Base-by-base conservation (phyloP, 495 filamentous ascomycete species). In the Podospora tetraspora region DNA sequence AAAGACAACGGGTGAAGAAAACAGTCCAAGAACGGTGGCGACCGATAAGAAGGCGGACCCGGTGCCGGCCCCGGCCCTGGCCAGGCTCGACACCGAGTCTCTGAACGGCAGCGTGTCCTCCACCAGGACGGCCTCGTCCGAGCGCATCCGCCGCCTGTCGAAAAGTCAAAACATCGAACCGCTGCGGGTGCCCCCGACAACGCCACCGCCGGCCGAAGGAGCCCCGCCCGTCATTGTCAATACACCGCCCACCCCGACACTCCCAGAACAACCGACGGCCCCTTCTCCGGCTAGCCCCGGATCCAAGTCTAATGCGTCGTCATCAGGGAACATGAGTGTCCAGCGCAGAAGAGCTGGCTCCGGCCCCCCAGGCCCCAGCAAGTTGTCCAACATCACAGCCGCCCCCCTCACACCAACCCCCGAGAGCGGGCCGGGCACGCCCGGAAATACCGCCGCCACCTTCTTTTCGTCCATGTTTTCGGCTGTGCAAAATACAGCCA, bases 401-500 rank as follows among this genome's bases (percentile, higher is more conserved):
- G 86, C 90, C 29, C 87, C 88, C 9, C 77, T 96, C 59, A 91
- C 91, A 32, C 93, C 95, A 19, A 91, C 88, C 3, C 84, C 84
- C 12, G 84, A 87, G 68, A 82, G 78, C 64, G 72, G 74, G 0
- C 72, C 77, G 9, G 71, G 73, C 58, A 83, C 82, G 10, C 81
- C 81, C 10, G 79, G 72, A 63, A 75, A 75, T 23, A 68, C 75
- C 4, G 72, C 75, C 19, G 71, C 81, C 59, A 92, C 93, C 0
- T 99, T 99, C 78, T 99, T 99, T 77, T 94, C 92, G 8, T 91
- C 89, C 19, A 90, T 98, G 74, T 92, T 99, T 72, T 93, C 92
- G 32, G 94, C 89, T 30, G 94, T 94, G 19, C 95, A 98, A 74
- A 98, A 91, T 79, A 94, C 96, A 56, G 94, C 95, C n/a, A 93